Base-by-base conservation (phyloP, 208 protist species). In the Leishmania guyanensis region DNA sequence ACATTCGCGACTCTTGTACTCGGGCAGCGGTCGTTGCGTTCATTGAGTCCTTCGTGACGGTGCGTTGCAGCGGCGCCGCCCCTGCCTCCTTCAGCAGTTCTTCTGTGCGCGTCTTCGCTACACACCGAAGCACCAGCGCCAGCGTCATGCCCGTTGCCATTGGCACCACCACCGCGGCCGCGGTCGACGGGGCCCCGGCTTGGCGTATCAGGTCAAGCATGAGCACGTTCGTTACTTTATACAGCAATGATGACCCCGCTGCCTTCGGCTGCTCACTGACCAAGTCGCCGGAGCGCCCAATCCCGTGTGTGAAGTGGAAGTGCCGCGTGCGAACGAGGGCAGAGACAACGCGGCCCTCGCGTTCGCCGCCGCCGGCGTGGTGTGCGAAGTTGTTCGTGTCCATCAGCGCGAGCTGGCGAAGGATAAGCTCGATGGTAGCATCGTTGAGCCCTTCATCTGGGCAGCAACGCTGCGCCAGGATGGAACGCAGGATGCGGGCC, bases 131-230 rank as follows among this genome's bases (percentile, higher is more conserved):
- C 50, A 91, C 89, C 33, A 99, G 77, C 8, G 94, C 66, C 1
- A 99, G 81, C 16, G 94, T 94, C 98, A 99, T 99, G 51, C 98
- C 98, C 1, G 99, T 99, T 5, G 98, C 97, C 85, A 99, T 93
- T 2, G 98, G 98, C 53, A 99, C 84, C 46, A 99, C 91, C 9
- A 98, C 65, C 58, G 91, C 93, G 6, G 69, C 80, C n/a, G 88
- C 60, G 39, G 88, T 85, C 33, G 83, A 86, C 1, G 65, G 29
- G 0, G 87, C 75, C 4, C 98, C 97, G 2, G 94, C 75, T n/a
- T 89, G 73, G 5, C 81, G 79, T 53, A 98, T 48, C 0, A 93
- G 66, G 73, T 99, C 91, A 0, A 98, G 77, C 48, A 95, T 88
- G n/a, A 99, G 64, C n/a, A 79, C 62, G 81, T 99, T 98, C 39